Evolutionary conservation across 306 rosid genomes (phyloP), one percentile per base, ranked within the genome.

Genomic region (Ammopiptanthus mongolicus): DNA sequence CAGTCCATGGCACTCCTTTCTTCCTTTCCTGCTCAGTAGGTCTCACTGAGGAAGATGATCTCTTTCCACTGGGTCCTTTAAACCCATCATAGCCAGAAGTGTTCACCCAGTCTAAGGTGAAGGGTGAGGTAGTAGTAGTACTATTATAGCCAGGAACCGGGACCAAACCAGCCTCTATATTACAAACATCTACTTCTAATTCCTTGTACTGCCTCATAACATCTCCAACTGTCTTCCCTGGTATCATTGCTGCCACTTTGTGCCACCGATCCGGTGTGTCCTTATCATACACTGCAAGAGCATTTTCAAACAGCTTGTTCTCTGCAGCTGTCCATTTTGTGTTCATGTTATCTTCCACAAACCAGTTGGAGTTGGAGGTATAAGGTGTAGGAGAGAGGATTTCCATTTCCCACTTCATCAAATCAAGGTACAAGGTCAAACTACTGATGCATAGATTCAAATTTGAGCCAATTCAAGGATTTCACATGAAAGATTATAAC

Each of bases 1-100:
- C 98, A 0, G 98, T 90, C 98, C 99, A 96, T 3, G 99, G 98
- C 37, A 96, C 90, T 21, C 96, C 99, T 73, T 93, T 93, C 88
- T 87, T 90, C 85, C 95, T 84, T 81, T 92, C 99, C 28, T 92
- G 91, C 22, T 92, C 98, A 25, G 82, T 39, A 3, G 91, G 74
- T 58, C 87, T 80, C 0, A 61, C 71, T 1, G 91, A 75, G 12
- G 88, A 65, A 42, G 91, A 56, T 85, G 91, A 56, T 85, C 92
- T 85, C 86, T 86, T 90, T 10, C 91, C 93, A 33, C 82, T 77
- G 53, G 85, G 9, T 28, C 86, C 92, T 23, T 74, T 79, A 10
- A 84, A 87, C 5, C 86, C 88, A 68, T 90, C 96, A 56, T 68
- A 80, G 29, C 87, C 82, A 66, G 88, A 64, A 19, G 81, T 78